These are phyloP conservation scores for Lophium mytilinum DNA, from an alignment of 495 filamentous ascomycete species.

Conservation along the genomic window DNA sequence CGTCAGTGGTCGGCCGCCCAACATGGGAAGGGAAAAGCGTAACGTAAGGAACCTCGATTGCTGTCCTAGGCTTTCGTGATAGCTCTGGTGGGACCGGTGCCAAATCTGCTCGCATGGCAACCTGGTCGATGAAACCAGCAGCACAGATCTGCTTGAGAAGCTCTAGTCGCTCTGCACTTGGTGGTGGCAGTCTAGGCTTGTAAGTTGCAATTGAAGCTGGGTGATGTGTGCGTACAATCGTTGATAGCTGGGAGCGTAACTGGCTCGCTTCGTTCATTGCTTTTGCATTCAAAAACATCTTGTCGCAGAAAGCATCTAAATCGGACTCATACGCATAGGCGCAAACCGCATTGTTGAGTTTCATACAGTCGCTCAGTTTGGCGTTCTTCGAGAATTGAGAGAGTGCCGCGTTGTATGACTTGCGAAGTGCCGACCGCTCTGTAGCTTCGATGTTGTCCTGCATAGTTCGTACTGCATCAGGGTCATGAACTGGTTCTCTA, in stretches of 20 bases:
- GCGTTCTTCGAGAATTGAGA: slow-evolving; percentile 74
- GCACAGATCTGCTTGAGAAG: slow-evolving; percentile 85
- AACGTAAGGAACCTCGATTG: slow-evolving; percentile 84
- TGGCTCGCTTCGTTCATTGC: slow-evolving; percentile 77
- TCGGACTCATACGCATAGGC: slow-evolving; percentile 71
- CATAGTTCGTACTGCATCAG: slow-evolving; percentile 48
- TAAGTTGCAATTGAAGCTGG: slow-evolving; percentile 54
- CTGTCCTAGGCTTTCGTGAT: slow-evolving; percentile 62
- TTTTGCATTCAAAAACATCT: slow-evolving; percentile 79
- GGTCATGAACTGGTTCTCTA: background rate
- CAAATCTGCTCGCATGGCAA: slow-evolving; percentile 88
- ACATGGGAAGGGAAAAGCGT: slow-evolving; percentile 67
- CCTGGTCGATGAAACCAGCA: slow-evolving; percentile 88
- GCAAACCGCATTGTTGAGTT: slow-evolving; percentile 76
- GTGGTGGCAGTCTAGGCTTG: slow-evolving; percentile 54
- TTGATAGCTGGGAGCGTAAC: slow-evolving; percentile 71
- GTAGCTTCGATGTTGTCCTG: slow-evolving; percentile 60
- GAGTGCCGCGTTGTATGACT: slow-evolving; percentile 68
- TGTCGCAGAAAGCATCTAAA: slow-evolving; percentile 60
- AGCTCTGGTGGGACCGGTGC: slow-evolving; percentile 64
- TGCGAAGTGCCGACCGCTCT: slow-evolving; percentile 52
- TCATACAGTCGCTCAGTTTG: slow-evolving; percentile 77
- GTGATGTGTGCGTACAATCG: slow-evolving; percentile 68
- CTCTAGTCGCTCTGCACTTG: slow-evolving; percentile 62
- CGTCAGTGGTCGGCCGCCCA: slow-evolving; percentile 19